Percentiles rank a stretch among this genome's conserved stretches.
Conservation (phyloP, 352 stramenopile genomes). For the Phytophthora palmivora region DNA sequence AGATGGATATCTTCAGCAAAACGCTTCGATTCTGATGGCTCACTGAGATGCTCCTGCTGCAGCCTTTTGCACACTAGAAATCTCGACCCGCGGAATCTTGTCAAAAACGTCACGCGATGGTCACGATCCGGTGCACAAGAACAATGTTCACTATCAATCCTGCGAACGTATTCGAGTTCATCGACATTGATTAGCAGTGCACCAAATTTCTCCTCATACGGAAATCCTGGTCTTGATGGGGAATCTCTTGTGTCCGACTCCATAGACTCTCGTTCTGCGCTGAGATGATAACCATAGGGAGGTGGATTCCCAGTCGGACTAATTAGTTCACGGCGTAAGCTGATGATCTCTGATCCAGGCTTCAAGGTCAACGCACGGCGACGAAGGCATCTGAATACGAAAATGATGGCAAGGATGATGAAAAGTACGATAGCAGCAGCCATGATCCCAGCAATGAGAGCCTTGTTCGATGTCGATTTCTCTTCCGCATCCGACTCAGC, state of each 20-base stretch:
- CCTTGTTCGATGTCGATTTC: constrained; percentile 18
- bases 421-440: constrained; percentile 31
- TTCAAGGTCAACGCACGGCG: constrained; percentile 17
- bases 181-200: constrained; percentile 41
- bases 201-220: constrained; percentile 11
- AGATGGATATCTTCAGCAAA: constrained; percentile 58
- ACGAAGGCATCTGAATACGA: constrained; percentile 27
- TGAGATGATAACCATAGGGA: constrained; percentile 1
- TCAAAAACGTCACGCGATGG: constrained; percentile 44
- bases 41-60: constrained; percentile 40
- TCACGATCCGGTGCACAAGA: background rate
- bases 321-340: constrained; percentile 15
- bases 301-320: constrained; percentile 12
- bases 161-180: constrained; percentile 52
- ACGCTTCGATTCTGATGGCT: constrained; percentile 30
- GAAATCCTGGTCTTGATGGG: constrained; percentile 1
- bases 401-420: constrained; percentile 25
- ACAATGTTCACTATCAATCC: constrained; percentile 28
- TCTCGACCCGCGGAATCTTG: constrained; percentile 38
- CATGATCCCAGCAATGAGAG: constrained; percentile 30
- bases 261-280: constrained; percentile 11
- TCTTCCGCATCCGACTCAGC: background rate
- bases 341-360: constrained; percentile 12
- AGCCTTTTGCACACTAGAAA: constrained; percentile 51
- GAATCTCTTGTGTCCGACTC: constrained; percentile 6